Evolutionary conservation across 768 basidiomycete species (phyloP), one percentile per base, ranked within the genome.

Genomic region (Collybia nuda): DNA sequence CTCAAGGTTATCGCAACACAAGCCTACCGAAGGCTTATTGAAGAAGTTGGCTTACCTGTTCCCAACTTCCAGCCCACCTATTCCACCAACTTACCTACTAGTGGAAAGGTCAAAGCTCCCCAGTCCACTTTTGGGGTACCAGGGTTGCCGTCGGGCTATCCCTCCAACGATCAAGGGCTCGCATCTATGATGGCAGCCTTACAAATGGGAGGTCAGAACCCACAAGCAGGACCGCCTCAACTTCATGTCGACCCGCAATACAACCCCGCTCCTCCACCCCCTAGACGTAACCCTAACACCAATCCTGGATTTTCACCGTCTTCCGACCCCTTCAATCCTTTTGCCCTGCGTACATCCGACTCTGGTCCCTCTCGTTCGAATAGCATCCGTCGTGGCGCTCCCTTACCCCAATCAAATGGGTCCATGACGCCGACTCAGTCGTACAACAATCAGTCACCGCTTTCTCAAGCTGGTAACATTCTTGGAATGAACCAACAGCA

Each of bases 1-100:
- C 75, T 98, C 49, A 93, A 95, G 72, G 95, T 95, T 38, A 88
- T 90, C 47, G 86, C 90, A n/a, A 92, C 92, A 5, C 94, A 95
- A 60, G 92, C 93, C 12, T 98, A 98, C 67, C 86, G 93, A 53
- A 81, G 91, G 51, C 77, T 98, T 42, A 90, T 97, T 48, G 93
- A 97, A 66, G 95, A 96, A 70, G 93, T 97, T 55, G 94, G 95
- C 11, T 71, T 98, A 39, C 90, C 92, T 5, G 87, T 93, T 41
- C 90, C 89, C 47, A 92, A 86, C 71, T 87, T 90, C 69, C 88
- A 91, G 67, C 85, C 90, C 11, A 84, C 84, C 12, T 91, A 90
- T 66, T 75, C 82, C 14, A 84, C 82, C 53, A 80, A 78, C 52
- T 73, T 84, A 6, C 76, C 81, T 44, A 75, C 82, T 6, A 74